Percentiles rank a stretch among this genome's conserved stretches.
These are phyloP conservation scores for Nepenthes mirabilis DNA, from an alignment of 148 eudicot genomes.

Conservation along the genomic window DNA sequence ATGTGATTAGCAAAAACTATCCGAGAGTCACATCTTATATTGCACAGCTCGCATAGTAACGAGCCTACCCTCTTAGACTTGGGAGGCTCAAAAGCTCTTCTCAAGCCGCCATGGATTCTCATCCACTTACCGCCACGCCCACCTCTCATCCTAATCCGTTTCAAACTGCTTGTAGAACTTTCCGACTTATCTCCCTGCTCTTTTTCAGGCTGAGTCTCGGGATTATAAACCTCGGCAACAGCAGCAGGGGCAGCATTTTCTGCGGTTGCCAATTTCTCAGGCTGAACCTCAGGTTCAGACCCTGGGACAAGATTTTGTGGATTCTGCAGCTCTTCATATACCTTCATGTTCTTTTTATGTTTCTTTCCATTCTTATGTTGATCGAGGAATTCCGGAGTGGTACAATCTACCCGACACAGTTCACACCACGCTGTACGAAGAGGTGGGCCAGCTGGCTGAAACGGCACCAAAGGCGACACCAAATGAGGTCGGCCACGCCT, in stretches of 20 bases:
- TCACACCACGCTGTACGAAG: conserved; percentile 40
- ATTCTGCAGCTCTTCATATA: conserved; percentile 29
- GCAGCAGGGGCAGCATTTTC: conserved; percentile 5
- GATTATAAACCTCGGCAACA: conserved; percentile 10
- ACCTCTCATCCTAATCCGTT: conserved; percentile 40
- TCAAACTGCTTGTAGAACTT: conserved; percentile 29
- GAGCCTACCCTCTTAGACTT: conserved; percentile 35
- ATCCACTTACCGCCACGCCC: conserved; percentile 38
- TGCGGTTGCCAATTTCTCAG: conserved; percentile 5
- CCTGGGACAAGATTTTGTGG: conserved; percentile 11
- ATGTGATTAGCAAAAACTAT: conserved; percentile 54
- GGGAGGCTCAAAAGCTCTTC: conserved; percentile 26
- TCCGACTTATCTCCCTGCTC: conserved; percentile 11
- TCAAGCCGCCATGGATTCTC: conserved; percentile 29
- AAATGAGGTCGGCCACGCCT: neutral
- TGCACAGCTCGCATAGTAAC: conserved; percentile 55
- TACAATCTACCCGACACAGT: conserved; percentile 65
- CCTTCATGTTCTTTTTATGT: conserved; percentile 45
- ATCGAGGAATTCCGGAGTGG: conserved; percentile 46
- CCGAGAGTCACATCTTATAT: conserved; percentile 59
- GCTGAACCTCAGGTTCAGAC: conserved; percentile 7
- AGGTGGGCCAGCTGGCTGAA: conserved; percentile 2
- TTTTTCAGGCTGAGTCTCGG: conserved; percentile 11
- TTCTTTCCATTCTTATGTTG: conserved; percentile 65
- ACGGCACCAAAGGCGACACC: too few relatives aligned